Percentiles rank a stretch among this genome's conserved stretches.
Evolutionary conservation across 192 early-diverging fungal species (phyloP).

Genomic region (Endogone sp.): DNA sequence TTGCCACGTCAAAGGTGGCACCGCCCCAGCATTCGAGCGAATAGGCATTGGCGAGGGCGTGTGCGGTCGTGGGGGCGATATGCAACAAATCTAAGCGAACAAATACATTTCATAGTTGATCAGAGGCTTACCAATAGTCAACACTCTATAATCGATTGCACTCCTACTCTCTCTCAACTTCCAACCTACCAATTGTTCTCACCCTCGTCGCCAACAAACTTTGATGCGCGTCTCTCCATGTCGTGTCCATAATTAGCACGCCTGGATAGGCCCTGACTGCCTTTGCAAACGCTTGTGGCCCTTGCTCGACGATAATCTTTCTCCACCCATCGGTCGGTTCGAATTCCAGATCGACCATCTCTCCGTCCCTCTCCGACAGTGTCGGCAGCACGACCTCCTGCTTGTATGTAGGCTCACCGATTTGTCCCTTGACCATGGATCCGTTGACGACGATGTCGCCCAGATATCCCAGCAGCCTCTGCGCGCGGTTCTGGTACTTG

Average conservation of each 20-base stretch:
- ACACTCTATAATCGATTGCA: too few relatives aligned
- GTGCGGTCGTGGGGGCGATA: slow-evolving; percentile 85
- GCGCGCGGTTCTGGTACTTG: slow-evolving; percentile 77
- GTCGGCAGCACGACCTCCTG: slow-evolving; percentile 63
- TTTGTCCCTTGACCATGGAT: slow-evolving; percentile 85
- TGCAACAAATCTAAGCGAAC: slow-evolving; percentile 48
- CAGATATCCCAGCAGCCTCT: slow-evolving; percentile 84
- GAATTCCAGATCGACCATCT: slow-evolving; percentile 39
- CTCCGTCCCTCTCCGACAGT: slow-evolving; percentile 43
- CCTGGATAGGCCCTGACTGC: slow-evolving; percentile 86
- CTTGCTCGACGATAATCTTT: slow-evolving; percentile 78
- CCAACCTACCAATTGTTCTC: slow-evolving; percentile 78
- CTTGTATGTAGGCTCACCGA: slow-evolving; percentile 67
- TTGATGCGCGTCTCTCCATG: slow-evolving; percentile 97
- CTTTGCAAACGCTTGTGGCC: slow-evolving; percentile 87
- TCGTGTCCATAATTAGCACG: slow-evolving; percentile 94
- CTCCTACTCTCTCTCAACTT: too few relatives aligned
- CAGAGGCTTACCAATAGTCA: too few relatives aligned
- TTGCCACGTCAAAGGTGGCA: slow-evolving; percentile 95
- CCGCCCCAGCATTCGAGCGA: slow-evolving; percentile 98
- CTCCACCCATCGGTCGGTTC: slow-evolving; percentile 78
- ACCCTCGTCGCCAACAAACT: slow-evolving; percentile 93
- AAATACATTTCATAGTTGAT: too few relatives aligned
- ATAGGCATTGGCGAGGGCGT: slow-evolving; percentile 84
- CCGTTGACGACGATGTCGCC: slow-evolving; percentile 94